A percentile compares a stretch with the other conserved stretches of the same genome.
Conservation (phyloP, 2,329 filamentous ascomycete species). For the Trichoderma cornu-damae region DNA sequence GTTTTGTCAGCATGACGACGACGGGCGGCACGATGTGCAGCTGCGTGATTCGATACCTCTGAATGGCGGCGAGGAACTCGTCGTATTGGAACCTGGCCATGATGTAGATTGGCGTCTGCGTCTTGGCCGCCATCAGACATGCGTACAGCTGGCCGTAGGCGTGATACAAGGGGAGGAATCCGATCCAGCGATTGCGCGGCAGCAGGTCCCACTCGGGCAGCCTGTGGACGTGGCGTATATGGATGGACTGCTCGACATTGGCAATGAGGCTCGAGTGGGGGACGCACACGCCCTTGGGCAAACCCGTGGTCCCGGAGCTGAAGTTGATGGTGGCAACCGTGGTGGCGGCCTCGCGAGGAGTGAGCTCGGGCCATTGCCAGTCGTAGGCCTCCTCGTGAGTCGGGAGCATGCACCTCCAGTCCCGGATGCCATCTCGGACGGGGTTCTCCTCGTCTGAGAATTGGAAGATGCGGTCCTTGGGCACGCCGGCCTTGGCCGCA, state of each 20-base stretch:
- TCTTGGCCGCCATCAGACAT: slow-evolving; percentile 42
- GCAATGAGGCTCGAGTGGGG: slow-evolving; percentile 46
- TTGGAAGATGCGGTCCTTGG: slow-evolving; percentile 41
- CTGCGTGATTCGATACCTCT: slow-evolving; percentile 49
- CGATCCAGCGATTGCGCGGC: slow-evolving; percentile 45
- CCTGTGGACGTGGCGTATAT: slow-evolving; percentile 37
- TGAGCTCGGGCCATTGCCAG: slow-evolving; percentile 41
- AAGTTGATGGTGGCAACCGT: slow-evolving; percentile 45
- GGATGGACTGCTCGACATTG: slow-evolving; percentile 47
- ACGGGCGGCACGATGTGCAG: slow-evolving; percentile 54
- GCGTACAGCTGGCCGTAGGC: slow-evolving; percentile 53
- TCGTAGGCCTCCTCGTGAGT: slow-evolving; percentile 28
- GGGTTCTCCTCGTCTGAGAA: slow-evolving; percentile 40
- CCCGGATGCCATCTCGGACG: slow-evolving; percentile 31
- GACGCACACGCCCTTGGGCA: slow-evolving; percentile 48
- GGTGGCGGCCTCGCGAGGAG: slow-evolving; percentile 30
- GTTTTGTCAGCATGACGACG: slow-evolving; percentile 54
- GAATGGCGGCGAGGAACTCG: slow-evolving; percentile 46
- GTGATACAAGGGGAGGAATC: slow-evolving; percentile 64
- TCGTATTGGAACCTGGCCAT: slow-evolving; percentile 53
- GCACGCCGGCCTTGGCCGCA: slow-evolving; percentile 37
- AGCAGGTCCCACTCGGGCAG: slow-evolving; percentile 28
- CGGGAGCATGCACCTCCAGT: slow-evolving; percentile 40
- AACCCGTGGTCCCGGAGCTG: slow-evolving; percentile 47
- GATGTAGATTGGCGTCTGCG: slow-evolving; percentile 47